Evolutionary conservation across 2,329 filamentous ascomycete species (phyloP).

Genomic region (Fusarium brachygibbosum): DNA sequence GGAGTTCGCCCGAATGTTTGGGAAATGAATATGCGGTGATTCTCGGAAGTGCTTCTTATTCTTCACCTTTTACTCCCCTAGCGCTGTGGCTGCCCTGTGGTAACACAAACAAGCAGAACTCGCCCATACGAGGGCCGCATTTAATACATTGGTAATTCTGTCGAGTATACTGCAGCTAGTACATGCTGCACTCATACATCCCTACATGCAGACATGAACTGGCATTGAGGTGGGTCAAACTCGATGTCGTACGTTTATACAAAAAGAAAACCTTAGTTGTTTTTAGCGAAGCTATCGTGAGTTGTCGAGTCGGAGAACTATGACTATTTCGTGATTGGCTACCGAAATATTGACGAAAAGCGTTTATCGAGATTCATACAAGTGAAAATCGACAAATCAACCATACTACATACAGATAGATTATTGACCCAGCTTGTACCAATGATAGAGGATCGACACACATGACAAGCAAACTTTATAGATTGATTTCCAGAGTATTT

Average conservation of each 20-base stretch:
- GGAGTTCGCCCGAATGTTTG: not conserved
- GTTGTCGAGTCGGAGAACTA: not conserved
- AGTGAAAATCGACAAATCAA: slow-evolving; percentile 7
- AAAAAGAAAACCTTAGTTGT: not conserved
- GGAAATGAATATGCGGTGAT: slow-evolving; percentile 17
- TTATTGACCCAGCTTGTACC: slow-evolving; percentile 3
- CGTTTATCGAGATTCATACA: slow-evolving; percentile 1
- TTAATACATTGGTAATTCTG: not conserved
- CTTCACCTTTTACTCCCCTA: not conserved
- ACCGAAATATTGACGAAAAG: not conserved
- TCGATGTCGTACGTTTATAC: slow-evolving; percentile 3
- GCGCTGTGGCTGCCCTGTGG: slow-evolving; percentile 3
- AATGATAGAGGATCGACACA: slow-evolving; percentile 24
- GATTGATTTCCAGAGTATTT: not conserved
- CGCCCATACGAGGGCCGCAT: slow-evolving; percentile 5
- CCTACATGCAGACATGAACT: not conserved
- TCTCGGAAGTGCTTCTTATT: not conserved
- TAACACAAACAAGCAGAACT: not conserved
- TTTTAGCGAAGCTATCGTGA: slow-evolving; percentile 19
- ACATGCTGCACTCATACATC: not conserved
- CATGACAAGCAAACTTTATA: slow-evolving; percentile 2
- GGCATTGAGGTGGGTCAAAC: slow-evolving; percentile 2
- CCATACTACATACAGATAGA: not conserved
- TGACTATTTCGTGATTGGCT: not conserved
- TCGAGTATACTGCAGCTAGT: not conserved